phyloP scores from a whole-genome alignment of 805 yeast genomes.

The Torulaspora quercuum region DNA sequence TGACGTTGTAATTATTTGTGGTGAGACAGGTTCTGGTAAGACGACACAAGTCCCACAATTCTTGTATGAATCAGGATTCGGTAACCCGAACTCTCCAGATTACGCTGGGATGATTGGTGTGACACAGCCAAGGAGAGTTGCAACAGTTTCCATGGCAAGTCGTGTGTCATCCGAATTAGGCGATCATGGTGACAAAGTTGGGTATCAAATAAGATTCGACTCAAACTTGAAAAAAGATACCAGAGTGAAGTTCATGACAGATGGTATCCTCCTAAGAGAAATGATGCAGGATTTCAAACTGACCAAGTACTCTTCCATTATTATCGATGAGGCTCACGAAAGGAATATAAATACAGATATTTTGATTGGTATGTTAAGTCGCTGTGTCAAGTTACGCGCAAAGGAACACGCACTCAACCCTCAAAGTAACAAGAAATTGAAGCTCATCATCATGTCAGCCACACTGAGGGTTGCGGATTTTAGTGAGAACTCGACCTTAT shows the following conservation, averaged over 20 bases:
- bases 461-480: slow-evolving; percentile 92
- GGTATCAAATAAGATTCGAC: slow-evolving; percentile 81
- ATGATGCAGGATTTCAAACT: slow-evolving; percentile 84
- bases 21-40: slow-evolving; percentile 98
- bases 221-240: slow-evolving; percentile 61
- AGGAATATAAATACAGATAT: slow-evolving; percentile 95
- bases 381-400: slow-evolving; percentile 72
- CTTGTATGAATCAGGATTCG: slow-evolving; percentile 88
- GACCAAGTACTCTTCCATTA: slow-evolving; percentile 75
- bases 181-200: slow-evolving; percentile 63
- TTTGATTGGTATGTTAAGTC: slow-evolving; percentile 87
- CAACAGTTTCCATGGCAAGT: slow-evolving; percentile 86
- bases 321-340: slow-evolving; percentile 98
- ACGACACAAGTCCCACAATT: slow-evolving; percentile 98
- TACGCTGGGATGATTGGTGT: slow-evolving; percentile 94
- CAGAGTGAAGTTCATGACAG: slow-evolving; percentile 84
- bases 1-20: slow-evolving; percentile 87
- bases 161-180: slow-evolving; percentile 79
- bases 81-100: slow-evolving; percentile 49
- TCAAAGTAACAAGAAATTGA: slow-evolving; percentile 54
- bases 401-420: slow-evolving; percentile 50
- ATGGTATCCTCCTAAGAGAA: slow-evolving; percentile 89
- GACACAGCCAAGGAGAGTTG: slow-evolving; percentile 94
- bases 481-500: slow-evolving; percentile 71
- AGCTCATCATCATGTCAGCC: slow-evolving; percentile 93